Evolutionary conservation across 2,329 filamentous ascomycete species (phyloP).

Genomic region (Trichoderma polysporum): DNA sequence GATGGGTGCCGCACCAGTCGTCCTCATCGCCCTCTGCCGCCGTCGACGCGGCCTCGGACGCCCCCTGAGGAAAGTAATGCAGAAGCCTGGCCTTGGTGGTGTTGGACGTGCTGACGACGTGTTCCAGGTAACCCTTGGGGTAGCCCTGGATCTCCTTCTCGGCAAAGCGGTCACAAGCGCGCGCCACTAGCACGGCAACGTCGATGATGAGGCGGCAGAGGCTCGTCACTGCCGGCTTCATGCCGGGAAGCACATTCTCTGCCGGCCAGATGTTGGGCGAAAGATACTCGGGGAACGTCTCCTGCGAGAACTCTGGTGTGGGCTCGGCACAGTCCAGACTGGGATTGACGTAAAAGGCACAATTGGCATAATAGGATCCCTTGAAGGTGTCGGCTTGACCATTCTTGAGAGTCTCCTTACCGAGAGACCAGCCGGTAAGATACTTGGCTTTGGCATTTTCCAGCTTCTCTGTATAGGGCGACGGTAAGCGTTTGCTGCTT

Average conservation of each 20-base stretch:
- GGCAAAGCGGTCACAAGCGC: slow-evolving; percentile 87
- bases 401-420: slow-evolving; percentile 77
- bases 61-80: slow-evolving; percentile 80
- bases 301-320: slow-evolving; percentile 54
- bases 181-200: slow-evolving; percentile 80
- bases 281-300: slow-evolving; percentile 82
- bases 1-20: slow-evolving; percentile 90
- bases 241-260: slow-evolving; percentile 68
- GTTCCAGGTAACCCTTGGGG: slow-evolving; percentile 75
- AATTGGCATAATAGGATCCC: slow-evolving; percentile 83
- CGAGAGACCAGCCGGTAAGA: slow-evolving; percentile 74
- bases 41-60: slow-evolving; percentile 26
- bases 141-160: slow-evolving; percentile 76
- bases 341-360: slow-evolving; percentile 70
- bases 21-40: slow-evolving; percentile 59
- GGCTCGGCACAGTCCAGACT: slow-evolving; percentile 62
- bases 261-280: slow-evolving; percentile 86
- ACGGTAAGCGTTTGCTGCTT: background rate
- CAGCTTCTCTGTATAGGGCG: slow-evolving; percentile 46
- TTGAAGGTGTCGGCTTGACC: slow-evolving; percentile 78
- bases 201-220: slow-evolving; percentile 87
- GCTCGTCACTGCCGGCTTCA: slow-evolving; percentile 68
- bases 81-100: slow-evolving; percentile 89
- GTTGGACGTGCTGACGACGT: slow-evolving; percentile 78
- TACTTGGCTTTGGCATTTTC: slow-evolving; percentile 63